Evolutionary conservation across 1,139 yeast species (phyloP).

Genomic region (Suhomyces terraborum): DNA sequence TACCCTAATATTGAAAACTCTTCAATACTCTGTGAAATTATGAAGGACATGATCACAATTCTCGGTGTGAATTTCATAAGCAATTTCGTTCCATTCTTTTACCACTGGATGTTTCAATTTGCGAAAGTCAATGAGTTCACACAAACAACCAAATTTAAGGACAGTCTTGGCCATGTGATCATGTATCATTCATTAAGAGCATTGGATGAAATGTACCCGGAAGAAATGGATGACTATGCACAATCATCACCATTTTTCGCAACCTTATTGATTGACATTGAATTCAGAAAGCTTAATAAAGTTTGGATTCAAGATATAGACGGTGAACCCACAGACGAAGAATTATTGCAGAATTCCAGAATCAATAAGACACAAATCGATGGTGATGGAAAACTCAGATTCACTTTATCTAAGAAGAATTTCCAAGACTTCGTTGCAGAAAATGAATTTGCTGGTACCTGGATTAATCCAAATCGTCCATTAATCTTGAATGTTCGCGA

Average conservation of each 20-base stretch:
- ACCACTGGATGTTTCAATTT: constrained; percentile 43
- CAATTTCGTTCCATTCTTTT: constrained; percentile 51
- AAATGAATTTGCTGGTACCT: constrained; percentile 32
- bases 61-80: constrained; percentile 51
- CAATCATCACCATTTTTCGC: constrained; percentile 27
- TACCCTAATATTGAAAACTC: constrained; percentile 27
- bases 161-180: constrained; percentile 39
- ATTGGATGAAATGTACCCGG: constrained; percentile 35
- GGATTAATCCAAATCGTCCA: constrained; percentile 39
- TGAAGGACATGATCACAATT: constrained; percentile 33
- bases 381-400: constrained; percentile 10
- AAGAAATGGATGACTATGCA: constrained; percentile 31
- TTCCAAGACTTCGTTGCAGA: constrained; percentile 37
- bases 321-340: constrained; percentile 22
- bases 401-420: constrained; percentile 21
- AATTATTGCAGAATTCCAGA: constrained; percentile 15
- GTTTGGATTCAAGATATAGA: constrained; percentile 37
- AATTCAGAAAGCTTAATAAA: constrained; percentile 28
- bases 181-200: constrained; percentile 29
- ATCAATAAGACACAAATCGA: constrained; percentile 10
- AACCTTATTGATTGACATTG: constrained; percentile 31
- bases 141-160: constrained; percentile 26
- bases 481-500: constrained; percentile 21
- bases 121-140: constrained; percentile 17
- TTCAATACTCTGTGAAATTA: constrained; percentile 26